These are phyloP conservation scores for Talaromyces sp. DNA, from an alignment of 2,329 filamentous ascomycete species.

Conservation along the genomic window DNA sequence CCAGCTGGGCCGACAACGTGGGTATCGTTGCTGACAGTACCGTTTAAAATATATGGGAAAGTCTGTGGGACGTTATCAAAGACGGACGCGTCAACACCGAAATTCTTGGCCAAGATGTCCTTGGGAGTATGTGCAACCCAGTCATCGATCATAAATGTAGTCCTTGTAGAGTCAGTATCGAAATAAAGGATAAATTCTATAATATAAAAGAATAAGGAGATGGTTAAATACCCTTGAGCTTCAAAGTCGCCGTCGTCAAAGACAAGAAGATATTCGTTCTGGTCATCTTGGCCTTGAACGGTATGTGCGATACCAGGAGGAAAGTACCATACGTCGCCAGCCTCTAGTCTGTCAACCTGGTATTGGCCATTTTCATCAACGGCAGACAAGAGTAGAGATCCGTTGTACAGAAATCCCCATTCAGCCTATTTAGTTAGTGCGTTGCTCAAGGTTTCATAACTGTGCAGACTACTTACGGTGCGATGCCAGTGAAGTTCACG, in stretches of 20 bases:
- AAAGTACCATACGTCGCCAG: constrained; percentile 65
- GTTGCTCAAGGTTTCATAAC: background rate
- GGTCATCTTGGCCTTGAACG: constrained; percentile 56
- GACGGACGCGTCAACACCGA: constrained; percentile 56
- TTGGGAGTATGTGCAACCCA: constrained; percentile 65
- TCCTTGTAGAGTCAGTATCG: constrained; percentile 34
- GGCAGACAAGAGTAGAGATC: constrained; percentile 54
- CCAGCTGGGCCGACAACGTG: constrained; percentile 46
- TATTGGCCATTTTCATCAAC: constrained; percentile 59
- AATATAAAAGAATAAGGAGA: too few relatives aligned
- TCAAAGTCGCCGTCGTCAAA: constrained; percentile 66
- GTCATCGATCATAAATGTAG: constrained; percentile 67
- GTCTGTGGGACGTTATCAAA: constrained; percentile 55
- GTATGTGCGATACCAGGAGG: constrained; percentile 62
- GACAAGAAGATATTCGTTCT: constrained; percentile 62
- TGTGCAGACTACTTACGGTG: constrained; percentile 44
- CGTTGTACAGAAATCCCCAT: constrained; percentile 60
- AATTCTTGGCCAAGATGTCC: constrained; percentile 62
- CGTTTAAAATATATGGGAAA: constrained; percentile 60
- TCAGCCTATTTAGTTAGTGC: constrained; percentile 46
- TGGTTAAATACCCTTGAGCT: constrained; percentile 46
- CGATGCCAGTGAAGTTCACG: constrained; percentile 64
- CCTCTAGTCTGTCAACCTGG: constrained; percentile 51
- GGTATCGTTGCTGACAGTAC: constrained; percentile 44
- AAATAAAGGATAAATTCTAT: background rate